Percentiles rank a stretch among this genome's conserved stretches.
These are phyloP conservation scores for Phytophthora pisi DNA, from an alignment of 352 stramenopile species.

Conservation along the genomic window DNA sequence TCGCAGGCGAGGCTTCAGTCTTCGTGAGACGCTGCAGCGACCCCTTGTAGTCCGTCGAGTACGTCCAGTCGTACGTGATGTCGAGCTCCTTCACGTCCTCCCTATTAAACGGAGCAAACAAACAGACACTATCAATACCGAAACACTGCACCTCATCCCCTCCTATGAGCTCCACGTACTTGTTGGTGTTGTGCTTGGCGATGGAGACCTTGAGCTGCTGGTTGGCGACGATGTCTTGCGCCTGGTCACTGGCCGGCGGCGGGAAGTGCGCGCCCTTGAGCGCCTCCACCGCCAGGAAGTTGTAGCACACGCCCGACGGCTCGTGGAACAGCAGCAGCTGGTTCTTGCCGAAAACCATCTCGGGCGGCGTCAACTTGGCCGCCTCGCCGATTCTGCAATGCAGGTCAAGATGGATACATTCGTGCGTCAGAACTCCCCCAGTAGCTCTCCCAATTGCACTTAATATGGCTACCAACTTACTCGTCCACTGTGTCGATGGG, in stretches of 20 bases:
- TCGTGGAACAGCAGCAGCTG: constrained; percentile 80
- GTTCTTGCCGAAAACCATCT: constrained; percentile 90
- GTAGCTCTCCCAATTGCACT: background rate
- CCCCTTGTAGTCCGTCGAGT: constrained; percentile 84
- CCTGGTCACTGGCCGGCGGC: constrained; percentile 44
- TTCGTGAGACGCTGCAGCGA: constrained; percentile 59
- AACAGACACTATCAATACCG: background rate
- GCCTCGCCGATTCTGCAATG: constrained; percentile 54
- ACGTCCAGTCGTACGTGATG: constrained; percentile 88
- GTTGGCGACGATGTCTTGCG: constrained; percentile 58
- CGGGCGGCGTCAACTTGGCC: constrained; percentile 74
- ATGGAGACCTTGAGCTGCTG: constrained; percentile 84
- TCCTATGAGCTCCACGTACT: constrained; percentile 34
- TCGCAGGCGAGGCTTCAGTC: constrained; percentile 11
- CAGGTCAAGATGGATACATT: constrained; percentile 4
- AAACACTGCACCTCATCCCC: background rate
- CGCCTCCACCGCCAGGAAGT: constrained; percentile 78
- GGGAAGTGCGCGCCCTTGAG: constrained; percentile 79
- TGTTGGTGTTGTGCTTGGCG: constrained; percentile 81
- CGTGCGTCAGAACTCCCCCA: background rate
- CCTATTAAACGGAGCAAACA: constrained; percentile 24
- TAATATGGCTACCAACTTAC: constrained; percentile 31
- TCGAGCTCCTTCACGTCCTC: constrained; percentile 84
- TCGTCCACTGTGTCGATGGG: constrained; percentile 72
- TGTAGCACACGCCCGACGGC: constrained; percentile 71